A percentile compares a stretch with the other conserved stretches of the same genome.
phyloP scores from a whole-genome alignment of 2,329 filamentous ascomycete genomes.

The Septoria petroselini region DNA sequence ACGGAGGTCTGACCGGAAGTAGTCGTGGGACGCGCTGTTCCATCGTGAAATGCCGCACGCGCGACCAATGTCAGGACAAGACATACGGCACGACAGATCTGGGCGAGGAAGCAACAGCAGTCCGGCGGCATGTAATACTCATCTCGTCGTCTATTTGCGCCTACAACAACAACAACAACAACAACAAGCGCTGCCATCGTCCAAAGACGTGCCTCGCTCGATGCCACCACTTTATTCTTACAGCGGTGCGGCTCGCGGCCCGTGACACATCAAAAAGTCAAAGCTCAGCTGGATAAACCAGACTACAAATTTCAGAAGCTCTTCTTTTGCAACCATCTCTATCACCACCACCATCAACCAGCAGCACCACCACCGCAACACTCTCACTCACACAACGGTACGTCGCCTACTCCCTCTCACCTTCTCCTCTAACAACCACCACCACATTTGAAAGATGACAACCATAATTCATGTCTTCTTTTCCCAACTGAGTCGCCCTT shows the following conservation, averaged over 20 bases:
- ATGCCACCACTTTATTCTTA: too few relatives aligned
- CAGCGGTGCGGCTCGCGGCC: too few relatives aligned
- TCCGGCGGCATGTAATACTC: background rate
- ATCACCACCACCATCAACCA: conserved; percentile 4
- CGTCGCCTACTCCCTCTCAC: background rate
- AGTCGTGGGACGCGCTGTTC: too few relatives aligned
- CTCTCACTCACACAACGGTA: background rate
- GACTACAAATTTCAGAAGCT: too few relatives aligned
- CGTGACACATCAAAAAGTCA: too few relatives aligned
- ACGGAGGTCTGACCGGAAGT: too few relatives aligned
- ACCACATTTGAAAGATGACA: conserved; percentile 64
- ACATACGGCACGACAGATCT: background rate
- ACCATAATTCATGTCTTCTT: conserved; percentile 70
- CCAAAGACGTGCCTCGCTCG: too few relatives aligned
- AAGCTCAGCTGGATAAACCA: too few relatives aligned
- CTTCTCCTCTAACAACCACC: background rate
- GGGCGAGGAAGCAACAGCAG: background rate
- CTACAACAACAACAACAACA: background rate
- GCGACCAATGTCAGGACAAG: too few relatives aligned
- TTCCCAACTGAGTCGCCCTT: conserved; percentile 86
- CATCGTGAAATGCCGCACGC: too few relatives aligned
- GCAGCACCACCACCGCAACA: background rate
- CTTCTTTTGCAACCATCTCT: too few relatives aligned
- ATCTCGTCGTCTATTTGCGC: background rate
- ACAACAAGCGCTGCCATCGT: too few relatives aligned